phyloP scores from a whole-genome alignment of 2,329 filamentous ascomycete species.

The Ophiostoma angusticollis region DNA sequence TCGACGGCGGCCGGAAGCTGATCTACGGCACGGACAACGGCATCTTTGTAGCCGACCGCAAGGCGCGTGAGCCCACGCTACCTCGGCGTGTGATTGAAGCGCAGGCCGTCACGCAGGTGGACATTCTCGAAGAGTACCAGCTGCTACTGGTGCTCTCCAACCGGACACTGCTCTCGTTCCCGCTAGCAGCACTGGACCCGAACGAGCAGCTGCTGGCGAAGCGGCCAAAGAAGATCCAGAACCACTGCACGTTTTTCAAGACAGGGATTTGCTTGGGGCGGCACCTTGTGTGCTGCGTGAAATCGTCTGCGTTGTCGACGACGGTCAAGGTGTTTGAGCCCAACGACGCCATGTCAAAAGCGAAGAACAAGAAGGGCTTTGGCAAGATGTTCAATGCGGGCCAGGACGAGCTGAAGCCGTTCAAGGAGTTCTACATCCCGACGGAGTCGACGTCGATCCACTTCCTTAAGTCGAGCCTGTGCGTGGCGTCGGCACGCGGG shows the following conservation, averaged over 20 bases:
- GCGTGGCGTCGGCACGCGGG: constrained; percentile 86
- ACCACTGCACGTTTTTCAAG: constrained; percentile 97
- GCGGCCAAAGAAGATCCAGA: constrained; percentile 89
- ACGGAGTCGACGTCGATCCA: constrained; percentile 97
- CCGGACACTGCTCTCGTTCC: constrained; percentile 84
- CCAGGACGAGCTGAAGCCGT: constrained; percentile 89
- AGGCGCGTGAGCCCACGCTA: constrained; percentile 64
- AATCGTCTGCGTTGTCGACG: constrained; percentile 81
- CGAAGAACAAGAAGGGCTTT: constrained; percentile 90
- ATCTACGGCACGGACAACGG: constrained; percentile 91
- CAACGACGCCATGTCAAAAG: constrained; percentile 84
- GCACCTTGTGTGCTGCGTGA: constrained; percentile 92
- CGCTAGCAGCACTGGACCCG: constrained; percentile 72
- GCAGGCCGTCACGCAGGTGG: constrained; percentile 82
- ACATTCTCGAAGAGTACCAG: constrained; percentile 90
- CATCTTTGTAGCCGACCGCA: constrained; percentile 83
- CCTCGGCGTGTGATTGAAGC: constrained; percentile 78
- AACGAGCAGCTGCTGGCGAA: constrained; percentile 71
- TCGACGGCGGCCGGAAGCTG: constrained; percentile 88
- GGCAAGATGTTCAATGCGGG: constrained; percentile 89
- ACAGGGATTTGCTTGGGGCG: constrained; percentile 87
- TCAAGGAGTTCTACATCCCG: constrained; percentile 98
- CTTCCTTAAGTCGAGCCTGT: constrained; percentile 92
- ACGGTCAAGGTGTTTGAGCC: constrained; percentile 99
- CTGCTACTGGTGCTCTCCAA: constrained; percentile 84